These are phyloP conservation scores for Citeromyces siamensis DNA, from an alignment of 1,139 yeast genomes.

Conservation along the genomic window DNA sequence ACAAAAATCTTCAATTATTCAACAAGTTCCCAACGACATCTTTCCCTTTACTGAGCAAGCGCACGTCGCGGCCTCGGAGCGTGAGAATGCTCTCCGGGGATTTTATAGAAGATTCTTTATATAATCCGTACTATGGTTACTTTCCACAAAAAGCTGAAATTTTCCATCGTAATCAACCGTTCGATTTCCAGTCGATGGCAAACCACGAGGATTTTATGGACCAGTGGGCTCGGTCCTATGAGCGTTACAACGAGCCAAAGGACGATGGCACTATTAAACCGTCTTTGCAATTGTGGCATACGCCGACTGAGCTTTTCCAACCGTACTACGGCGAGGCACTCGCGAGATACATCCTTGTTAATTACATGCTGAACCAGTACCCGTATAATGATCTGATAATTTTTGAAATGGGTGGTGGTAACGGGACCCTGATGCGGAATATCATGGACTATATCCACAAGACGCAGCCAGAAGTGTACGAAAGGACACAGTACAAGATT, in stretches of 20 bases:
- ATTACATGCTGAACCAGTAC: constrained; percentile 53
- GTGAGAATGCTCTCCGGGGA: constrained; percentile 65
- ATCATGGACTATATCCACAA: constrained; percentile 54
- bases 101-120: constrained; percentile 76
- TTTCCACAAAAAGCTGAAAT: constrained; percentile 71
- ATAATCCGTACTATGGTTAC: constrained; percentile 75
- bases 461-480: constrained; percentile 62
- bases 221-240: constrained; percentile 58
- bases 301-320: constrained; percentile 76
- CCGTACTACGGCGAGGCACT: constrained; percentile 81
- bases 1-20: constrained; percentile 23
- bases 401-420: constrained; percentile 88
- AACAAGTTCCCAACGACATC: constrained; percentile 32
- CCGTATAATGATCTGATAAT: constrained; percentile 57
- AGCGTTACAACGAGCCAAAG: constrained; percentile 30
- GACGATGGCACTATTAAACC: constrained; percentile 15
- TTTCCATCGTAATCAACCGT: constrained; percentile 51
- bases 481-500: constrained; percentile 54
- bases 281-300: constrained; percentile 73
- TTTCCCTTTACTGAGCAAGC: constrained; percentile 31
- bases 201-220: constrained; percentile 64
- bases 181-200: constrained; percentile 42
- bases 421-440: constrained; percentile 76
- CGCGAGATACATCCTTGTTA: constrained; percentile 62
- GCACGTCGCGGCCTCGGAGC: constrained; percentile 37